A percentile compares a stretch with the other conserved stretches of the same genome.
phyloP scores from a whole-genome alignment of 164 flowering plant genomes.

The Chimonanthus praecox region DNA sequence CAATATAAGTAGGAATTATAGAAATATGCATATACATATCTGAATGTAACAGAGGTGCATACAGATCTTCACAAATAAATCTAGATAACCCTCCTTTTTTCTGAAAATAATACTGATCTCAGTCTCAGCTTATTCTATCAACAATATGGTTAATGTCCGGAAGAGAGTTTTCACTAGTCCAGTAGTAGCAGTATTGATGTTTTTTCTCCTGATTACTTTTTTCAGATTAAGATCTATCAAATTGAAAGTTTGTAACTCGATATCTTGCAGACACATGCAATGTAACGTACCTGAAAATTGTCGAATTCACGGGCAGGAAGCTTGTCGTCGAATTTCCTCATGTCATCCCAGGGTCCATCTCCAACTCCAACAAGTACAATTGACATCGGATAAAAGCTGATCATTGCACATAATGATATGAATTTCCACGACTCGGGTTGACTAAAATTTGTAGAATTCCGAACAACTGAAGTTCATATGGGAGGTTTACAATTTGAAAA shows the following conservation, averaged over 20 bases:
- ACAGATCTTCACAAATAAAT: no score
- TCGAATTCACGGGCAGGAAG: constrained; percentile 67
- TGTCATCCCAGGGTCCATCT: constrained; percentile 88
- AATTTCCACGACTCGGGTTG: not conserved
- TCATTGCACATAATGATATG: not conserved
- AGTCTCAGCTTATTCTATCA: no score
- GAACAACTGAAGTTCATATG: not conserved
- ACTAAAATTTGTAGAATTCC: not conserved
- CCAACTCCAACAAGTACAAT: constrained; percentile 78
- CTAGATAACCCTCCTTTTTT: no score
- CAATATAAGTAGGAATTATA: not conserved
- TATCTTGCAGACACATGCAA: not conserved
- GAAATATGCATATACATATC: not conserved
- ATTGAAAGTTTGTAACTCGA: not conserved
- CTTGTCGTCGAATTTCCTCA: constrained; percentile 70
- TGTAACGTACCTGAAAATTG: constrained; percentile 60
- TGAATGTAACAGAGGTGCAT: not conserved
- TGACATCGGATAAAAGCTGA: constrained; percentile 45
- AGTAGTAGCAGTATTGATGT: not conserved
- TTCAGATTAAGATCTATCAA: not conserved
- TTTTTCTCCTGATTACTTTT: not conserved
- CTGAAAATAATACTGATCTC: no score
- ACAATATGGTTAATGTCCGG: no score
- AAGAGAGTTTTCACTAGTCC: not conserved
- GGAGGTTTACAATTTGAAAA: not conserved